Conservation (phyloP, 306 rosid species). For the Cucumis hystrix region DNA sequence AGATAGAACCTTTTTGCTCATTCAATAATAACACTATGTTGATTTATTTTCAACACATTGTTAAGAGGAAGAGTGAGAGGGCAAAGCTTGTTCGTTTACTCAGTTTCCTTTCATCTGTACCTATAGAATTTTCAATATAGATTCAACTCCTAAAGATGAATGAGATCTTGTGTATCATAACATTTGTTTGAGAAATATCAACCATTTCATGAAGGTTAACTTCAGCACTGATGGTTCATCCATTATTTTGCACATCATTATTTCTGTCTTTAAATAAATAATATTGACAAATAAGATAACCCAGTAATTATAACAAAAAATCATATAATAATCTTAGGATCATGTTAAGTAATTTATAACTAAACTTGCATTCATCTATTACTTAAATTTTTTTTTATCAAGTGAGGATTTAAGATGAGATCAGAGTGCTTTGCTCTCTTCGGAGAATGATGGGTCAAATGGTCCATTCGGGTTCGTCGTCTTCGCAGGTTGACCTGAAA, state of each 20-base stretch:
- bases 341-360: no score
- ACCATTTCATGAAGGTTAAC: conserved; percentile 1
- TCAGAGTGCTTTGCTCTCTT: no score
- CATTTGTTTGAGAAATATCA: background rate
- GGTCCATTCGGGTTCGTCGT: no score
- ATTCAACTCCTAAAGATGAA: background rate
- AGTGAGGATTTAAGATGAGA: no score
- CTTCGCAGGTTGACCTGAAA: no score
- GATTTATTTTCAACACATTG: background rate
- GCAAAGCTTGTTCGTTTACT: background rate
- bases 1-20: conserved; percentile 5
- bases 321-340: background rate
- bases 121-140: background rate
- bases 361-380: no score
- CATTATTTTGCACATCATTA: background rate
- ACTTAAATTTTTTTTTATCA: no score
- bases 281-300: background rate
- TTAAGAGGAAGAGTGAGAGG: background rate
- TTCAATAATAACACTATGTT: background rate
- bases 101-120: background rate
- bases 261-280: background rate
- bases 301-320: background rate
- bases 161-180: background rate
- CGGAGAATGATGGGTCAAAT: no score
- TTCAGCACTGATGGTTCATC: background rate